Evolutionary conservation across 768 basidiomycete species (phyloP).

Genomic region (Solioccasus polychromus): DNA sequence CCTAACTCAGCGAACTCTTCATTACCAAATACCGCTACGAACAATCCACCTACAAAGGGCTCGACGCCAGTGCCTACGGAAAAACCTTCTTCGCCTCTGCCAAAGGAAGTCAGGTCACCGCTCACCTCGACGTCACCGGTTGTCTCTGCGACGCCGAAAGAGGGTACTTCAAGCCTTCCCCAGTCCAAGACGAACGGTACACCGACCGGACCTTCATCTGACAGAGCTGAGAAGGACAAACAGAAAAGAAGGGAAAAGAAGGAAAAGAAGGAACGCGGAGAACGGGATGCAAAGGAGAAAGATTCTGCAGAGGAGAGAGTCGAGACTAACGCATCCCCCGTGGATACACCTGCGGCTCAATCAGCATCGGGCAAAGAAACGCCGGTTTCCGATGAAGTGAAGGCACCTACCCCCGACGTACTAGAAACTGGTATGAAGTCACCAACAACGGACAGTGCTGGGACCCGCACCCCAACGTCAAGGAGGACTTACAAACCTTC

Average conservation of each 20-base stretch:
- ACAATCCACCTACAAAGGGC: constrained; percentile 32
- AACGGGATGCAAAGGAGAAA: constrained; percentile 39
- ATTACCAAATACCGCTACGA: constrained; percentile 40
- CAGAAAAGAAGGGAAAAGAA: constrained; percentile 62
- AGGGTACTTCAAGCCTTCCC: constrained; percentile 35
- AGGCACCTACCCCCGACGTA: constrained; percentile 26
- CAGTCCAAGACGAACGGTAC: constrained; percentile 33
- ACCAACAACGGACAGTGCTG: constrained; percentile 56
- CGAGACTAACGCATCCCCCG: constrained; percentile 26
- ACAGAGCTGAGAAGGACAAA: constrained; percentile 56
- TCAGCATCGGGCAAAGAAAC: constrained; percentile 41
- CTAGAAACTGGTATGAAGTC: constrained; percentile 44
- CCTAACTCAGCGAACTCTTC: constrained; percentile 56
- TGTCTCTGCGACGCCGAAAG: constrained; percentile 28
- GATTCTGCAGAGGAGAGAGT: constrained; percentile 36
- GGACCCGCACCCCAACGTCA: constrained; percentile 69
- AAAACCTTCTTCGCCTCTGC: constrained; percentile 33
- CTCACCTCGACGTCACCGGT: constrained; percentile 36
- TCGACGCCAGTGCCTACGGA: constrained; percentile 35
- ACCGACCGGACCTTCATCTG: constrained; percentile 32
- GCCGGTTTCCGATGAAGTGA: constrained; percentile 28
- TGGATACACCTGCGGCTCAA: constrained; percentile 20
- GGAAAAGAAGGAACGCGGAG: constrained; percentile 53
- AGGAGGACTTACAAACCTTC: constrained; percentile 65
- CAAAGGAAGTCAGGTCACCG: constrained; percentile 34